Conservation (phyloP, 2,329 filamentous ascomycete species). For the Aspergillus felis region DNA sequence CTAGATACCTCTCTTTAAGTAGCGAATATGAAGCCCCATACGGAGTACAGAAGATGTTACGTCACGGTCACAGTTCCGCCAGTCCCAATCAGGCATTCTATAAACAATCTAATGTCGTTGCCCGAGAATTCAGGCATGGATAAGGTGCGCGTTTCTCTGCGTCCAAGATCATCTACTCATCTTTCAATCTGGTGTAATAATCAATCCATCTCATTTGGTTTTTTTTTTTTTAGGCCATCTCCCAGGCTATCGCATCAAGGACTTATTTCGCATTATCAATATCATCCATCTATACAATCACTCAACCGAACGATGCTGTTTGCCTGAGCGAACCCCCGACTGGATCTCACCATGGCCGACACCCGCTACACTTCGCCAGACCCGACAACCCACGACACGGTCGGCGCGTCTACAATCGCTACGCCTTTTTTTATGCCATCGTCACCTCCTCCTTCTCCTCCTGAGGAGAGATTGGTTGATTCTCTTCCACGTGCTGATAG, state of each 20-base stretch:
- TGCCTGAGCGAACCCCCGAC: constrained; percentile 4
- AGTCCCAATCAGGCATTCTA: background rate
- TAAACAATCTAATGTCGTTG: background rate
- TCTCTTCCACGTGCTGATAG: background rate
- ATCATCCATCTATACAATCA: background rate
- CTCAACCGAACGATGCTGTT: background rate
- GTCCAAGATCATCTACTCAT: background rate
- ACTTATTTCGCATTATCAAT: background rate
- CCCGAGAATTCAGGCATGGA: constrained; percentile 12
- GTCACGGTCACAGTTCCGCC: background rate
- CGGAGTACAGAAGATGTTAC: background rate
- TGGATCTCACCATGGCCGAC: constrained; percentile 31
- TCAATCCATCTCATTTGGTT: background rate
- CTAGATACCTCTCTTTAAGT: too few relatives aligned
- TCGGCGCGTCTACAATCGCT: constrained; percentile 37
- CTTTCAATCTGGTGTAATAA: background rate
- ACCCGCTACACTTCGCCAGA: constrained; percentile 36
- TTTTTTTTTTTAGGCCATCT: background rate
- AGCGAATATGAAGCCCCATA: too few relatives aligned
- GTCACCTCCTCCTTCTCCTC: constrained; percentile 30
- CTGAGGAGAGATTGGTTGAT: constrained; percentile 5
- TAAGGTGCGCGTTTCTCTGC: background rate
- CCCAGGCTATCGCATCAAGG: background rate
- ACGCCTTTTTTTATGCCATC: constrained; percentile 36
- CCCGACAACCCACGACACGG: constrained; percentile 40